phyloP scores from a whole-genome alignment of 1,284 basidiomycete genomes.

The Pseudozyma hubeiensis region DNA sequence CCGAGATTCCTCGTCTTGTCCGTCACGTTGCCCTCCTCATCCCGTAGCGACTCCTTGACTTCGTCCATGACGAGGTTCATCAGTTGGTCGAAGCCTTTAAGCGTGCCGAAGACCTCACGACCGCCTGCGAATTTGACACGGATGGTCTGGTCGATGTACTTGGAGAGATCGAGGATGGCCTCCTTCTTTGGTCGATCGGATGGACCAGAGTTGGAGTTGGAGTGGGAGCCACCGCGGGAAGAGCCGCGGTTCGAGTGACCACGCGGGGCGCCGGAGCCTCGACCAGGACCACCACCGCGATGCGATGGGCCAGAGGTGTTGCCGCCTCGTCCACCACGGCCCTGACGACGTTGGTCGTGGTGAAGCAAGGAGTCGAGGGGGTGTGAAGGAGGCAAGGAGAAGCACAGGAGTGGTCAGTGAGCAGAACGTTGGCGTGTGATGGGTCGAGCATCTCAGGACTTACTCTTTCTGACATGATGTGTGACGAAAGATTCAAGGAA shows the following conservation, averaged over 20 bases:
- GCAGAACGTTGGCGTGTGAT: too few relatives aligned
- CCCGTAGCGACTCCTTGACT: slow-evolving; percentile 78
- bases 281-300: slow-evolving; percentile 22
- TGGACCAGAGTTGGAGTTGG: slow-evolving; percentile 15
- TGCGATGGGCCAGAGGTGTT: slow-evolving; percentile 16
- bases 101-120: slow-evolving; percentile 88
- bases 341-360: background rate
- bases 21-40: slow-evolving; percentile 56
- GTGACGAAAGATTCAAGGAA: too few relatives aligned
- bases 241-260: slow-evolving; percentile 4
- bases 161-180: slow-evolving; percentile 92
- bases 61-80: slow-evolving; percentile 95
- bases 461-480: slow-evolving; percentile 43
- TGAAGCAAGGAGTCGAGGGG: background rate
- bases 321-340: slow-evolving; percentile 26
- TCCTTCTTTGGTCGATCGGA: slow-evolving; percentile 89
- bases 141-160: slow-evolving; percentile 91
- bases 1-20: slow-evolving; percentile 61
- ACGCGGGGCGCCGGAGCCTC: slow-evolving; percentile 6
- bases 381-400: background rate
- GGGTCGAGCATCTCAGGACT: background rate
- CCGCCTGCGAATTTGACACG: slow-evolving; percentile 97
- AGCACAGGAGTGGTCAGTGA: background rate
- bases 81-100: slow-evolving; percentile 97
- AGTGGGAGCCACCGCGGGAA: slow-evolving; percentile 9